Conservation (phyloP, 441 rosid genomes). For the Raphanus hybrid region DNA sequence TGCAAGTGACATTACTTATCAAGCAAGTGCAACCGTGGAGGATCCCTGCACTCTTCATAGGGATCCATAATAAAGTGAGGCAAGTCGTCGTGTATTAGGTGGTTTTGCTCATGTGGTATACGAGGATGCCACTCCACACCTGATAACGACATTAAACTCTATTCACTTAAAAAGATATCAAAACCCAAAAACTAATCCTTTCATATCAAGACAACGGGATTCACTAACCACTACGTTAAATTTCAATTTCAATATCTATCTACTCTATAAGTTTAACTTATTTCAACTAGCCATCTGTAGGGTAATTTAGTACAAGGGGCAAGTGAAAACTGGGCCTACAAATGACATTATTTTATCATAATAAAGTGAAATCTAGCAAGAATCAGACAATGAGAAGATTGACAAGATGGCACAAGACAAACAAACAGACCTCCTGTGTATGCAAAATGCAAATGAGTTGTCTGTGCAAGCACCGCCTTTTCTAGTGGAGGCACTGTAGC, state of each 20-base stretch:
- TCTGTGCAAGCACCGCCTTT: conserved; percentile 82
- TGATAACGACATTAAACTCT: conserved; percentile 51
- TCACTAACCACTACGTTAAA: conserved; percentile 19
- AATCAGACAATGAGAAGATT: conserved; percentile 34
- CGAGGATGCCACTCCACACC: conserved; percentile 91
- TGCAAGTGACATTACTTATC: conserved; percentile 60
- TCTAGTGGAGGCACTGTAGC: conserved; percentile 82
- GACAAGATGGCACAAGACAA: conserved; percentile 40
- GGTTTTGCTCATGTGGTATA: conserved; percentile 65
- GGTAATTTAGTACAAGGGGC: conserved; percentile 6
- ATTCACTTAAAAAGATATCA: neutral
- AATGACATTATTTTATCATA: conserved; percentile 12
- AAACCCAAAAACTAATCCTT: conserved; percentile 3
- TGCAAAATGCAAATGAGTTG: conserved; percentile 88
- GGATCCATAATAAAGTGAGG: conserved; percentile 85
- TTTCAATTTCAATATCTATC: neutral
- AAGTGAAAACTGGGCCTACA: conserved; percentile 39
- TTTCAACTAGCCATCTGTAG: conserved; percentile 1
- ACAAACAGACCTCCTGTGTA: conserved; percentile 79
- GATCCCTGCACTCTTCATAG: conserved; percentile 84
- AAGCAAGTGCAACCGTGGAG: conserved; percentile 81
- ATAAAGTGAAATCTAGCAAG: conserved; percentile 33
- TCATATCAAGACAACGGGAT: neutral
- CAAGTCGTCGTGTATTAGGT: conserved; percentile 77
- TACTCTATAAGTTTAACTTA: conserved; percentile 1